phyloP scores from a whole-genome alignment of 495 filamentous ascomycete genomes.

The Aspergillus haitiensis region DNA sequence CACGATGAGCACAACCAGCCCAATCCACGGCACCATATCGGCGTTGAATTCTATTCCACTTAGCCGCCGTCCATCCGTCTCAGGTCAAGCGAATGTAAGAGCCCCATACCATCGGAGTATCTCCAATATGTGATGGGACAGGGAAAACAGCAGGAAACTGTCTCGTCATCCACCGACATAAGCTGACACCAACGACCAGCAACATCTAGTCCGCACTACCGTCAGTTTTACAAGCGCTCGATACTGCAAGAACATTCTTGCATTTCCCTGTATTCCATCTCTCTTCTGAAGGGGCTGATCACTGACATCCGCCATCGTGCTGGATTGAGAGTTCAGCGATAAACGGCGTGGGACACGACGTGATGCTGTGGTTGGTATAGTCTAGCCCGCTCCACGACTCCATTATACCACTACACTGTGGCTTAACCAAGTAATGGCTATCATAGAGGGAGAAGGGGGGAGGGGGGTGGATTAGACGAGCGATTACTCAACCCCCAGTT shows the following conservation, averaged over 20 bases:
- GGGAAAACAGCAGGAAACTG: slow-evolving; percentile 17
- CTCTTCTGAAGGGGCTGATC: too few species aligned
- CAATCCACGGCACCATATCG: slow-evolving; percentile 67
- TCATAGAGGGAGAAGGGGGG: too few species aligned
- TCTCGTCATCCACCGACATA: not conserved
- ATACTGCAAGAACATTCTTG: not conserved
- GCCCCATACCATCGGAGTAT: slow-evolving; percentile 1
- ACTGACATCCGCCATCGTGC: slow-evolving; percentile 9
- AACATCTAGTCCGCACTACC: not conserved
- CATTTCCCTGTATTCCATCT: too few species aligned
- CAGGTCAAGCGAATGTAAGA: not conserved
- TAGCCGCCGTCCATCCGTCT: not conserved
- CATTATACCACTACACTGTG: too few species aligned
- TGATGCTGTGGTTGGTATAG: not conserved
- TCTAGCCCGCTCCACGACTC: too few species aligned
- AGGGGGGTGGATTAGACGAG: too few species aligned
- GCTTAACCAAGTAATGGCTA: too few species aligned
- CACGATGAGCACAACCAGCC: slow-evolving; percentile 62
- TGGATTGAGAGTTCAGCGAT: slow-evolving; percentile 8
- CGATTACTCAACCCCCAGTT: too few species aligned
- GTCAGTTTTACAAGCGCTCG: not conserved
- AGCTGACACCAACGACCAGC: slow-evolving; percentile 12
- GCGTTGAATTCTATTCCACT: slow-evolving; percentile 26
- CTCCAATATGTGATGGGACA: slow-evolving; percentile 18
- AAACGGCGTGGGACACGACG: slow-evolving; percentile 5